Conservation (phyloP, 2,329 filamentous ascomycete species). For the Metarhizium anisopliae region DNA sequence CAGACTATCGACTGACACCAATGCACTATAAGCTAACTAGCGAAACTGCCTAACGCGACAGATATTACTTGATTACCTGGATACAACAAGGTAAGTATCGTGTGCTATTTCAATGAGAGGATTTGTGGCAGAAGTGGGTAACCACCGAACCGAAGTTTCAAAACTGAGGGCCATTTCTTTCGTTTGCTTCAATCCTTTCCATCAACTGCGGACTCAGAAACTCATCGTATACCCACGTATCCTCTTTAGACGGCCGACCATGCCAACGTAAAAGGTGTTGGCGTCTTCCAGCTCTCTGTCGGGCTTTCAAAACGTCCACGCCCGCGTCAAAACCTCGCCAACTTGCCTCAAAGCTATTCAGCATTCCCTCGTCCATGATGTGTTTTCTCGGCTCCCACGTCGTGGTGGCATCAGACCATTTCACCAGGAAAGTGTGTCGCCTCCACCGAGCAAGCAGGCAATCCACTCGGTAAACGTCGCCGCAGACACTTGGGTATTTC, state of each 20-base stretch:
- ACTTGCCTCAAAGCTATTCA: constrained; percentile 3
- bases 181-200: neutral
- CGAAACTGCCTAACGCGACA: no score
- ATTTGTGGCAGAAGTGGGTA: no score
- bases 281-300: neutral
- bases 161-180: neutral
- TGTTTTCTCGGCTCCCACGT: neutral
- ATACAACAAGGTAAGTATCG: no score
- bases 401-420: neutral
- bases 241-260: constrained; percentile 6
- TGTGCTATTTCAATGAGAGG: no score
- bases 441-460: constrained; percentile 1
- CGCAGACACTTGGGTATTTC: no score
- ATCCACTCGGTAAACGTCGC: neutral
- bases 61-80: no score
- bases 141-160: neutral
- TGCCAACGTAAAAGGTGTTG: constrained; percentile 6
- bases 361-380: constrained; percentile 5
- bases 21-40: no score
- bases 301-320: constrained; percentile 1
- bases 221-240: constrained; percentile 2
- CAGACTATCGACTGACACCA: no score
- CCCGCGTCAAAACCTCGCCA: constrained; percentile 5
- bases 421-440: neutral
- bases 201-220: neutral